Conservation (phyloP, 306 rosid species). For the Begonia loranthoides region DNA sequence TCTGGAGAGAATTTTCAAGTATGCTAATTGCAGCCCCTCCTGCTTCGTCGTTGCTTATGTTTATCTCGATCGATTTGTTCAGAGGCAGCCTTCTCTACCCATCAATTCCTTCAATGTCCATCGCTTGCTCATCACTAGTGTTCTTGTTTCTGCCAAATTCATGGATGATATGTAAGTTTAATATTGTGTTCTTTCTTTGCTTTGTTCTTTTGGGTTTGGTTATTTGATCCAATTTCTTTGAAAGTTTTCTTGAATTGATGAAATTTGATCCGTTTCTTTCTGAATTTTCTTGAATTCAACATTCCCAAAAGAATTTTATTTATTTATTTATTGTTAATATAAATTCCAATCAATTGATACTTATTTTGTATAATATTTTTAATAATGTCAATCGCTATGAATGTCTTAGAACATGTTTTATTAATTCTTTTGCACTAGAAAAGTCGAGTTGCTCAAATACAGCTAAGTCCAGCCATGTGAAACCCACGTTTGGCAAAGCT, state of each 20-base stretch:
- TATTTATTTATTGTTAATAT: too few species aligned
- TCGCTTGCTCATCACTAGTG: conserved; percentile 82
- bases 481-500: background rate
- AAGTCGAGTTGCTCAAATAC: background rate
- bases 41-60: conserved; percentile 87
- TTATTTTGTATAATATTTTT: too few species aligned
- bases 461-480: conserved; percentile 17
- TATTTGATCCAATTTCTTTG: background rate
- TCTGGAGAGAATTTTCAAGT: conserved; percentile 81
- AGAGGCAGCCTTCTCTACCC: conserved; percentile 60
- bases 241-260: too few species aligned
- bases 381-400: too few species aligned
- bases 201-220: conserved; percentile 1
- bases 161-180: conserved; percentile 88
- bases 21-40: conserved; percentile 83
- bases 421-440: background rate
- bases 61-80: conserved; percentile 81
- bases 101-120: conserved; percentile 83
- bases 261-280: too few species aligned
- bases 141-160: conserved; percentile 88
- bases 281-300: too few species aligned
- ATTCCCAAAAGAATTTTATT: too few species aligned
- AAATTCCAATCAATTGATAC: too few species aligned
- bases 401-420: too few species aligned
- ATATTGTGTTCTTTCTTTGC: background rate